A percentile compares a stretch with the other conserved stretches of the same genome.
Conservation (phyloP, 306 rosid species). For the Cucumis cinereus region DNA sequence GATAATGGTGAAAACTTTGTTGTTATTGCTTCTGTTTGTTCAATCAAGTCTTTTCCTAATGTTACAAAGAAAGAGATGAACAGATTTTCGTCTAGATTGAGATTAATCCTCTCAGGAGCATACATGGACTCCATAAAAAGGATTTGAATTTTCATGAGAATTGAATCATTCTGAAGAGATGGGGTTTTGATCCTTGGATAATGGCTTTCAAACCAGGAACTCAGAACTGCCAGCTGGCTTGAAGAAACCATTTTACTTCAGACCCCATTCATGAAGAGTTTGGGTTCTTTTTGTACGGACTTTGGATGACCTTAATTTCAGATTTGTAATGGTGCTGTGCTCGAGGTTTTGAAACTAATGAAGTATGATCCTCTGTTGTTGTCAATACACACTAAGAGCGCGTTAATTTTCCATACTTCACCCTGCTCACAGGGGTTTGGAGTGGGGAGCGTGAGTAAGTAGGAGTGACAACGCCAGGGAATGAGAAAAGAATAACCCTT, state of each 20-base stretch:
- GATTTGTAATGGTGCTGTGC: too few species aligned
- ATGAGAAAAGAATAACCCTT: too few species aligned
- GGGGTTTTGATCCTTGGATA: constrained; percentile 10
- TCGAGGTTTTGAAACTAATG: too few species aligned
- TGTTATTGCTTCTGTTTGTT: constrained; percentile 37
- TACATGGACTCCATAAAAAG: constrained; percentile 34
- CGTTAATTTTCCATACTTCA: too few species aligned
- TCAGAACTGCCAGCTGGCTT: background rate
- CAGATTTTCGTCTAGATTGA: constrained; percentile 33
- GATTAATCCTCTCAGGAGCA: constrained; percentile 40
- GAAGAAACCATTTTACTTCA: background rate
- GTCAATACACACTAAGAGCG: too few species aligned
- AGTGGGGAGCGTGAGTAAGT: too few species aligned
- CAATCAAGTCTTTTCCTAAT: constrained; percentile 14
- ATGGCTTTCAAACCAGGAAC: constrained; percentile 11
- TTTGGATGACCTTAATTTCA: too few species aligned
- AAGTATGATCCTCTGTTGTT: too few species aligned
- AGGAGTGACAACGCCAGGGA: too few species aligned
- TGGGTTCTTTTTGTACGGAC: too few species aligned
- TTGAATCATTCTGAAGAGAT: background rate
- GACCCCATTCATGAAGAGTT: background rate
- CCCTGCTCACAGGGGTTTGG: too few species aligned
- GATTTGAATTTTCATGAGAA: constrained; percentile 12
- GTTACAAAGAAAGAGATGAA: constrained; percentile 10
- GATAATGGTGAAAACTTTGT: constrained; percentile 70